Evolutionary conservation across 495 filamentous ascomycete genomes (phyloP).

Genomic region (Aspergillus cavernicola): DNA sequence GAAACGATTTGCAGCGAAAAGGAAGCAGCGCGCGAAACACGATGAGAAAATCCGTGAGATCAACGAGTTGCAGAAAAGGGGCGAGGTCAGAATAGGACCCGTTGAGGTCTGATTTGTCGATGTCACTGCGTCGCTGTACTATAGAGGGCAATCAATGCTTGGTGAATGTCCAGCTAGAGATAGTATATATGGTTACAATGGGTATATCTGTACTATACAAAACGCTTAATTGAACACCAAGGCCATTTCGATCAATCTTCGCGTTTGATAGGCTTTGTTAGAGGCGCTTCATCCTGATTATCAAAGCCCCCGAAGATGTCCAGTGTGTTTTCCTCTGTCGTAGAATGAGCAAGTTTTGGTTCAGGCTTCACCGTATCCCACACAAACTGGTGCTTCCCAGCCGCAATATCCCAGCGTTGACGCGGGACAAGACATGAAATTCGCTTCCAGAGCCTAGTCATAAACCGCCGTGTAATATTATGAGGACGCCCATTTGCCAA

Average conservation of each 20-base stretch:
- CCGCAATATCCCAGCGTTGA: constrained; percentile 20
- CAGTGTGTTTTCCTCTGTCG: background rate
- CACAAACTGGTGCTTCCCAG: constrained; percentile 19
- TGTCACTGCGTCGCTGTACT: background rate
- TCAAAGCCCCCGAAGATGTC: background rate
- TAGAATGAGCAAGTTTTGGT: background rate
- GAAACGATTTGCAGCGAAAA: constrained; percentile 56
- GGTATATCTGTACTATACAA: background rate
- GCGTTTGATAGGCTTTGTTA: background rate
- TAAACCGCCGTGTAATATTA: constrained; percentile 38
- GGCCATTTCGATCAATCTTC: background rate
- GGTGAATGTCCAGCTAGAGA: background rate
- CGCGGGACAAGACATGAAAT: constrained; percentile 39
- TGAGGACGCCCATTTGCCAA: constrained; percentile 37
- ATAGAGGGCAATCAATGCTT: background rate
- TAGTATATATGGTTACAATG: background rate
- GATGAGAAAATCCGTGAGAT: constrained; percentile 33
- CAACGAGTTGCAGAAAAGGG: constrained; percentile 35
- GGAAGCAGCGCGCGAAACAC: constrained; percentile 33
- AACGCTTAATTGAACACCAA: background rate
- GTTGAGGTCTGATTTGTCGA: constrained; percentile 26
- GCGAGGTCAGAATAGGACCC: constrained; percentile 64
- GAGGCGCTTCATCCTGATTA: background rate
- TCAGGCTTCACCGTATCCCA: constrained; percentile 24
- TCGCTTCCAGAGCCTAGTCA: constrained; percentile 43